Percentiles rank a stretch among this genome's conserved stretches.
Evolutionary conservation across 768 basidiomycete species (phyloP).

Genomic region (Nevesoporus exiguus): DNA sequence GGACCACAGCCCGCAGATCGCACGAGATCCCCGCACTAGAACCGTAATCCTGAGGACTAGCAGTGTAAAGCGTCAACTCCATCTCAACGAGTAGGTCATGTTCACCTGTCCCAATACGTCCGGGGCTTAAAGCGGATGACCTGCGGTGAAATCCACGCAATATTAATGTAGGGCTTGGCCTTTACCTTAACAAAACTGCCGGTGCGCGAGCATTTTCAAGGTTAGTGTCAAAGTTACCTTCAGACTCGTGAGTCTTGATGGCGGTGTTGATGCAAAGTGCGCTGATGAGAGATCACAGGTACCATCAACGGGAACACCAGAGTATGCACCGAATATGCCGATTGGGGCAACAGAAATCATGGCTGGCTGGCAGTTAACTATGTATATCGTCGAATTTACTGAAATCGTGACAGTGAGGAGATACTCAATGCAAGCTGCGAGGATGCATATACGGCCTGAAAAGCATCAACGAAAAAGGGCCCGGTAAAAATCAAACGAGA

Average conservation of each 20-base stretch:
- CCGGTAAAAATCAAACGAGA: background rate
- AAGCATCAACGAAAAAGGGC: background rate
- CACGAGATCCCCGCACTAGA: constrained; percentile 4
- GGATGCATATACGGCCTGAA: background rate
- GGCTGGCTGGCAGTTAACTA: background rate
- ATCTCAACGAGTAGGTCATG: background rate
- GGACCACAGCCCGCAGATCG: background rate
- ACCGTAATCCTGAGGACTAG: background rate
- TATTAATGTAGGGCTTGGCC: background rate
- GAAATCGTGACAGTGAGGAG: background rate
- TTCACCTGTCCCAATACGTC: background rate
- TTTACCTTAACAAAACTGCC: background rate
- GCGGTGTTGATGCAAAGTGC: background rate
- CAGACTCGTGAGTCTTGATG: background rate
- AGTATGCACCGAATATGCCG: background rate
- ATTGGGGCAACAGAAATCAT: background rate
- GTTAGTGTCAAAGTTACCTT: background rate
- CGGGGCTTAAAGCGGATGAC: background rate
- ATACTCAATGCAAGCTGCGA: background rate
- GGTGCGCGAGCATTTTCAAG: background rate
- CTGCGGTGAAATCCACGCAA: background rate
- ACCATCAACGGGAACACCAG: background rate
- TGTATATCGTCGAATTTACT: background rate
- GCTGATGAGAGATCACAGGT: background rate
- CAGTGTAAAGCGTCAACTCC: background rate